Evolutionary conservation across 2,329 filamentous ascomycete species (phyloP), one percentile per base, ranked within the genome.

Genomic region (Penicillium capsulatum): DNA sequence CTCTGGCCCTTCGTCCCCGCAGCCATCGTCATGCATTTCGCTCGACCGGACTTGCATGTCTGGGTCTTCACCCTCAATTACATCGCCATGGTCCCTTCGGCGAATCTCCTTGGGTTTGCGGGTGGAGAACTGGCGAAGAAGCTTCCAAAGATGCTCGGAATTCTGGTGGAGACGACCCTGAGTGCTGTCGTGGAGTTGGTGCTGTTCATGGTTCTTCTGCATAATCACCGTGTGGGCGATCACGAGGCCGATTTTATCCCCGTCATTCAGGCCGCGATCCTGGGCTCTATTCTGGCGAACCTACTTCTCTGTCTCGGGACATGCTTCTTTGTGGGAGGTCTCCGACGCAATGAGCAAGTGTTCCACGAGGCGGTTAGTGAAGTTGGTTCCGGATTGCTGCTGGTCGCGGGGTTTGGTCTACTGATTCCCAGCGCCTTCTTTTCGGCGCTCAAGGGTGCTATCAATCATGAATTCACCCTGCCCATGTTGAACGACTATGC

Each of bases 231-330:
- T 5, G 19, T 5, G 19, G 56, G 64, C 14, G 51, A 58, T 4
- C 55, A 64, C 13, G 54, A 61, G 8, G 67, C 67, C n/a, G 58
- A 63, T 29, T 45, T 66, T 19, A 66, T 83, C 44, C 72, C 75
- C n/a, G 84, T 92, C 51, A 86, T 94, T 53, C 80, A 87, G 58
- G 86, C 86, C 37, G 87, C 88, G 17, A 90, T 94, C 39, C 68
- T 94, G 0, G 87, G 88, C 24, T 91, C 86, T 0, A 84, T 94
- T 31, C 64, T 94, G 22, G 86, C 88, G 9, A 94, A 88, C 20
- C 76, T 92, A 67, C 67, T 94, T 31, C 72, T 94, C 1, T 94
- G 87, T 52, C 66, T 94, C 17, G 88, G 88, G 0, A 58, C 83
- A 36, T 92, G 86, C 61, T 94, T 94, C 69, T 79, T 91, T 45